Conservation (phyloP, 2,329 filamentous ascomycete species). For the Nigrospora oryzae region DNA sequence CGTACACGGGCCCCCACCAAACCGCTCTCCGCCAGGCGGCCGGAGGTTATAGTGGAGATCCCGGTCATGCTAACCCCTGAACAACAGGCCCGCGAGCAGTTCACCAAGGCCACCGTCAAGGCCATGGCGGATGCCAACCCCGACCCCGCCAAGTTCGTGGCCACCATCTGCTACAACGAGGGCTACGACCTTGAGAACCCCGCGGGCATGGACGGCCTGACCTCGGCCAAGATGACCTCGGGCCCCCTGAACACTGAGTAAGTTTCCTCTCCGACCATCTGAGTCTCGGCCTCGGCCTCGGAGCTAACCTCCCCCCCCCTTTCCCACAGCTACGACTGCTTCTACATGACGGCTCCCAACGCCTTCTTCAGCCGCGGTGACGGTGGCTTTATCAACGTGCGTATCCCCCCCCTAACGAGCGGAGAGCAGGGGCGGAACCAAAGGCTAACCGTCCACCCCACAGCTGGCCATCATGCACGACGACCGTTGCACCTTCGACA, state of each 20-base stretch:
- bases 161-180: slow-evolving; percentile 1
- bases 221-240: neutral
- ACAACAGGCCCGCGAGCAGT: neutral
- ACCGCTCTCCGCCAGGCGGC: too few relatives aligned
- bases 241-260: neutral
- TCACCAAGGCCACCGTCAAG: neutral
- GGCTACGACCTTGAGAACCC: slow-evolving; percentile 1
- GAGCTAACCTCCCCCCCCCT: neutral
- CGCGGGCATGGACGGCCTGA: neutral
- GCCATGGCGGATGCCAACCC: neutral
- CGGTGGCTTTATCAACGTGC: slow-evolving; percentile 1
- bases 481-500: slow-evolving; percentile 1
- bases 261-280: neutral
- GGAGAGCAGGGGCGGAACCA: neutral
- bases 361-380: neutral
- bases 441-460: neutral
- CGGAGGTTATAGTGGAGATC: too few relatives aligned
- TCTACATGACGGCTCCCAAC: slow-evolving; percentile 1
- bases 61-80: too few relatives aligned
- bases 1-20: too few relatives aligned
- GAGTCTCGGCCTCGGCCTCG: too few relatives aligned
- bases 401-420: neutral
- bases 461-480: neutral
- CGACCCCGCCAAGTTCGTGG: neutral
- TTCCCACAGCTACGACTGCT: neutral